Base-by-base conservation (phyloP, 164 flowering plant genomes). In the Annona squamosa region DNA sequence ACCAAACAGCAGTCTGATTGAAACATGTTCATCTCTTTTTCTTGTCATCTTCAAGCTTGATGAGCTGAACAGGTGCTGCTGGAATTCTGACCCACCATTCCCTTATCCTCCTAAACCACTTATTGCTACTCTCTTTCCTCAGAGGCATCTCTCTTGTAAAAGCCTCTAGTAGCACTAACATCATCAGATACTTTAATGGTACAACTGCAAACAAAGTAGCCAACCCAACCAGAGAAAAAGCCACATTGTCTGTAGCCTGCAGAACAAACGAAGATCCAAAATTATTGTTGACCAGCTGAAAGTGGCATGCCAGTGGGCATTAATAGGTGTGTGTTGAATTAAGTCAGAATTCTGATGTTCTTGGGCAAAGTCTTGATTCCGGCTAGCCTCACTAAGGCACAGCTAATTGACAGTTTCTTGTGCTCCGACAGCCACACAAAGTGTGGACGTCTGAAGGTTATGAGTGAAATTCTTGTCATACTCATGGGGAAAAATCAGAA, bases 1-100 rank as follows among this genome's bases (percentile, higher is more conserved):
- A 52, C 3, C 13, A 52, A 52, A 5, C 9, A 16, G 59, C 9
- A 16, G 13, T 52, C 3, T 52, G 59, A 52, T 7, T 9, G 9
- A 2, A 7, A 2, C 10, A 52, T 52, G 59, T 52, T 52, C 64
- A 52, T 5, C 59, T 61, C 19, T 37, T 10, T 57, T 85, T 86
- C 77, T 70, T 89, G 67, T 84, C 87, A 48, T 87, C 86, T 19
- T 86, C 89, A 5, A 72, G 67, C 80, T 83, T 87, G 18, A 84
- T 73, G 57, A 93, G 87, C 74, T 80, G 85, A 78, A 91, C 92
- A 43, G 98, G 97, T 75, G 95, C 97, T 70, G 95, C 97, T 7
- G 98, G 97, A 71, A 93, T 85, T 65, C 88, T 79, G 52, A 85
- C 57, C 98, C 98, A 93, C 97, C 97, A 93, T 71, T 93, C 98